Evolutionary conservation across 176 grass and related monocot species (phyloP), one percentile per base, ranked within the genome.

Genomic region (Aegilops umbellulata): DNA sequence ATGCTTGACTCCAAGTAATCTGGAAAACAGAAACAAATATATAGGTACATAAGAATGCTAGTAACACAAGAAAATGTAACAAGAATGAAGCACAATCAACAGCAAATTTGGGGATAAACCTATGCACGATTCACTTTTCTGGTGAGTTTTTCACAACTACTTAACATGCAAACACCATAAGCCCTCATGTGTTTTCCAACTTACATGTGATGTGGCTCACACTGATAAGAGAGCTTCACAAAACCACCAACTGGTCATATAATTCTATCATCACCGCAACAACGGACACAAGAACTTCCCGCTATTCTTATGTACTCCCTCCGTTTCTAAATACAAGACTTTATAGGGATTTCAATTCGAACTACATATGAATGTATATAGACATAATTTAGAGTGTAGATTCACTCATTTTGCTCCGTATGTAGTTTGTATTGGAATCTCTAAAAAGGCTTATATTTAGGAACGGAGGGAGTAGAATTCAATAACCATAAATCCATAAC

Each of bases 1-100:
- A 63, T 60, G 35, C 34, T 77, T 82, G 75, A 42, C 58, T 79
- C 20, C 66, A 87, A 53, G 25, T 76, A 80, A 60, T 68, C 84
- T 85, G 24, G 78, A 83, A 22, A 78, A 57, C 8, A 74, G 26
- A 80, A 83, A 80, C 41, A 19, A 66, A 83, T 51, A 42, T 25
- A 72, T 72, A 13, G 34, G 78, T 78, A 78, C 22, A 78, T 17
- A 63, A 71, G 16, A 41, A 9, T 51, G 22, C 13, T 34, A 62
- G 30, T 7, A 46, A 46, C 12, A 57, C 30, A 44, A 66, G 61
- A 41, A 63, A 13, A 81, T 26, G 3, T 47, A 49, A 65, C 1
- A 3, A 65, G 10, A 55, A 65, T 16, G 3, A 58, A 83, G 65
- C 65, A 72, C 41, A 83, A 64, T 44, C 44, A 67, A 57, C 41